Evolutionary conservation across 208 protist genomes (phyloP).

Genomic region (Borovskyia barvae): DNA sequence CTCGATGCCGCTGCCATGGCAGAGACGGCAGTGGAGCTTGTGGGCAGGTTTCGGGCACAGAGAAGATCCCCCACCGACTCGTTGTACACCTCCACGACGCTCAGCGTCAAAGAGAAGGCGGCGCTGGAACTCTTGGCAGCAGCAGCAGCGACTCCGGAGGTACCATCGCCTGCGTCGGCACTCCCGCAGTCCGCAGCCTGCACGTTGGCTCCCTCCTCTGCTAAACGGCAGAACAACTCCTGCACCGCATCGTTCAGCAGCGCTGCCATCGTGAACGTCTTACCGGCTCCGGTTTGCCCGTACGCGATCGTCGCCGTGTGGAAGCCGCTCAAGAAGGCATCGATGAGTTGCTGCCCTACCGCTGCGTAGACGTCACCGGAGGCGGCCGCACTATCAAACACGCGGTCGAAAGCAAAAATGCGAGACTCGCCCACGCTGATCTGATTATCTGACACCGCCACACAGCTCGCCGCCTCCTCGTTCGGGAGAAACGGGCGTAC

Average conservation of each 20-base stretch:
- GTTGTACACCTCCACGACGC: slow-evolving; percentile 95
- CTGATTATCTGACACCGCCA: slow-evolving; percentile 55
- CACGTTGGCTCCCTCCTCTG: slow-evolving; percentile 24
- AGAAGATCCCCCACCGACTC: slow-evolving; percentile 91
- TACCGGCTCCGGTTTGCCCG: slow-evolving; percentile 94
- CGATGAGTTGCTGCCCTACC: slow-evolving; percentile 70
- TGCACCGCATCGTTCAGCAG: slow-evolving; percentile 79
- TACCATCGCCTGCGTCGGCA: neutral
- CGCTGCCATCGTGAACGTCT: slow-evolving; percentile 93
- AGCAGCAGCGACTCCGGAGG: neutral
- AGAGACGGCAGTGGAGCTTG: neutral
- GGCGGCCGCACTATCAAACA: slow-evolving; percentile 67
- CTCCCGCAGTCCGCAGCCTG: slow-evolving; percentile 7
- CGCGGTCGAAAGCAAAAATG: slow-evolving; percentile 90
- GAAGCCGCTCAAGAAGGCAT: slow-evolving; percentile 83
- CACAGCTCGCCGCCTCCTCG: slow-evolving; percentile 56
- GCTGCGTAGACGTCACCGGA: slow-evolving; percentile 74
- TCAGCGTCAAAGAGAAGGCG: slow-evolving; percentile 36
- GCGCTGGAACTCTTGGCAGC: neutral
- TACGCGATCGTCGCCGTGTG: slow-evolving; percentile 94
- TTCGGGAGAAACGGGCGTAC: slow-evolving; percentile 84
- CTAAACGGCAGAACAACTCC: slow-evolving; percentile 73
- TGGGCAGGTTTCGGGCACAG: slow-evolving; percentile 1
- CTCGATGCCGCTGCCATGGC: neutral
- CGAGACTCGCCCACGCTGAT: slow-evolving; percentile 81